Evolutionary conservation across 306 rosid species (phyloP), one percentile per base, ranked within the genome.

Genomic region (Glycine latifolia): DNA sequence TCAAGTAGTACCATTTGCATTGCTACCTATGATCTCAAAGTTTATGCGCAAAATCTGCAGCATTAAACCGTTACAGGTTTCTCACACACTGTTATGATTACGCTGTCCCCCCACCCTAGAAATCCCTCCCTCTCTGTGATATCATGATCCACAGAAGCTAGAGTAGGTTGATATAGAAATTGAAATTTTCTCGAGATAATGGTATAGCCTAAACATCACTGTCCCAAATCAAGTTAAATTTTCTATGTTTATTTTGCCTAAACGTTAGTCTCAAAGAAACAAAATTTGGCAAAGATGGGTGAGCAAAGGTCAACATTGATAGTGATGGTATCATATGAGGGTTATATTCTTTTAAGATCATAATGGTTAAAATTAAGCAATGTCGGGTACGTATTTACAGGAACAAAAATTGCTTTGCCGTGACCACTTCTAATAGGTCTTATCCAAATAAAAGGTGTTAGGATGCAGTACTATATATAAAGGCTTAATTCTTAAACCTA

Each of bases 321-420:
- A 59, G 6, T 26, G 31, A 20, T 2, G 3, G 41, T 67, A 75
- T 59, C 8, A 43, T 54, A 76, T 35, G 80, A 75, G 63, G 63
- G 43, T 53, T 14, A 20, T 79, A 75, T 78, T 63, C 73, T 84
- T 81, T 79, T 63, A 67, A 82, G 82, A 75, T 63, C 63, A 61
- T 49, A 65, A 71, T 79, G 74, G 77, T 80, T 74, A 78, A 70
- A 77, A 83, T 83, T 70, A 83, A 77, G 85, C 73, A 83, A 81
- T 74, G 84, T 81, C 63, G 72, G 86, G 68, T 37, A 78, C 77
- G 46, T 78, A 1, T 31, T 52, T 78, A 1, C 11, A 61, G 2
- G 4, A 33, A 61, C 1, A 26, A 10, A 60, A 26, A 1, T 26
- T 60, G 8, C 15, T 26, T 10, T 1, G 0, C 56, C 5, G 2